A percentile compares a stretch with the other conserved stretches of the same genome.
Conservation (phyloP, 208 protist species). For the Leishmania arabica region DNA sequence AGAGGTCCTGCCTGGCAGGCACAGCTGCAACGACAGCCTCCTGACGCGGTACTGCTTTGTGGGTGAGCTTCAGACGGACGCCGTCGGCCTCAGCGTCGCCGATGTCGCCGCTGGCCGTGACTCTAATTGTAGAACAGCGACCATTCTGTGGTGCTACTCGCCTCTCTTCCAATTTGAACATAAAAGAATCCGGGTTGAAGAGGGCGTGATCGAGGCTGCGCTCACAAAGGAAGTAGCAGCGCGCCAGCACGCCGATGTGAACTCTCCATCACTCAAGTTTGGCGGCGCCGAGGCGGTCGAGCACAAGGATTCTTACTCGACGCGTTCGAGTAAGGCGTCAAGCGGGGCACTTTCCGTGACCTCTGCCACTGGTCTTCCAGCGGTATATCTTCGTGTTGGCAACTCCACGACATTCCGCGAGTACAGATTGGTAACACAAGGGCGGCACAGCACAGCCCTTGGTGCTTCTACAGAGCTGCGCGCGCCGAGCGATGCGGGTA, state of each 20-base stretch:
- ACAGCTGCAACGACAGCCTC: conserved; percentile 34
- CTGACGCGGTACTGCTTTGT: conserved; percentile 59
- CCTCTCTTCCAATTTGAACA: conserved; percentile 59
- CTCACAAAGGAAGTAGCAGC: conserved; percentile 14
- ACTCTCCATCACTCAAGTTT: neutral
- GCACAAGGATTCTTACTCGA: neutral
- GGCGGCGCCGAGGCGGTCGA: neutral
- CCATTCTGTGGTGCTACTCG: conserved; percentile 65
- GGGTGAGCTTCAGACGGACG: conserved; percentile 36
- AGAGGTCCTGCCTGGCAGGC: conserved; percentile 1
- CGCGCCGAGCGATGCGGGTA: neutral
- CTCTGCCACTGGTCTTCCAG: conserved; percentile 8
- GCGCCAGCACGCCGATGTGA: conserved; percentile 3
- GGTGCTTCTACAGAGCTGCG: neutral
- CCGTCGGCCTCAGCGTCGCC: neutral
- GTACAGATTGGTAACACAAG: conserved; percentile 31
- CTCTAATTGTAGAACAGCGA: neutral
- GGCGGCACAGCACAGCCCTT: neutral
- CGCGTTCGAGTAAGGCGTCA: neutral
- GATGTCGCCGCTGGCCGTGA: neutral
- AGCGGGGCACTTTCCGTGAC: neutral
- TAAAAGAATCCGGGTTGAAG: conserved; percentile 78
- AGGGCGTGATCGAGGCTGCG: conserved; percentile 46
- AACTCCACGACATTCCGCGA: conserved; percentile 54
- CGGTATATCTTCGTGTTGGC: conserved; percentile 53